A percentile compares a stretch with the other conserved stretches of the same genome.
These are phyloP conservation scores for Taxillus chinensis DNA, from an alignment of 164 flowering plant species.

Conservation along the genomic window DNA sequence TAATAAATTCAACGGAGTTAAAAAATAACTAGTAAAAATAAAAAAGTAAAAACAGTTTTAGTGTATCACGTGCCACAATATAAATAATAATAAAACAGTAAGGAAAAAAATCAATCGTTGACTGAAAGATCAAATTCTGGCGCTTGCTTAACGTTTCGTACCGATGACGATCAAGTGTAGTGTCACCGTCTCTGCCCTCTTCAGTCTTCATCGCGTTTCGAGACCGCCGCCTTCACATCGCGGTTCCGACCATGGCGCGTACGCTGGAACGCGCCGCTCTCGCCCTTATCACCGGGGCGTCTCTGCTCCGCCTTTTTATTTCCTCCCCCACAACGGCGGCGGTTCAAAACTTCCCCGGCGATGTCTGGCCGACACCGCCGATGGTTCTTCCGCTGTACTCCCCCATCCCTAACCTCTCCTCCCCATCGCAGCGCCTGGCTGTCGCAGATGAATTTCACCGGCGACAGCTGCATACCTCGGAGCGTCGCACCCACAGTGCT, in stretches of 20 bases:
- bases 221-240: too few relatives aligned
- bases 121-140: too few relatives aligned
- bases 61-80: too few relatives aligned
- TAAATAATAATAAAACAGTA: too few relatives aligned
- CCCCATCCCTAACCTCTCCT: slow-evolving; percentile 19
- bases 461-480: not conserved
- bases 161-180: too few relatives aligned
- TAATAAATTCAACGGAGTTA: too few relatives aligned
- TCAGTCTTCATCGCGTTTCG: too few relatives aligned
- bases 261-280: not conserved
- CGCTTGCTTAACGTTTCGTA: too few relatives aligned
- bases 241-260: not conserved
- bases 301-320: not conserved
- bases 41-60: too few relatives aligned
- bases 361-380: not conserved
- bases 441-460: not conserved
- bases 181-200: too few relatives aligned
- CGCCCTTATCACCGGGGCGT: not conserved
- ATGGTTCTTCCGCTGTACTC: slow-evolving; percentile 24
- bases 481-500: not conserved
- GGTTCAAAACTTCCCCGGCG: not conserved
- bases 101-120: too few relatives aligned
- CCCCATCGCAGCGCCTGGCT: not conserved
- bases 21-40: too few relatives aligned
- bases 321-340: not conserved